phyloP scores from a whole-genome alignment of 176 grass and related monocot species.

The Phoenix dactylifera region DNA sequence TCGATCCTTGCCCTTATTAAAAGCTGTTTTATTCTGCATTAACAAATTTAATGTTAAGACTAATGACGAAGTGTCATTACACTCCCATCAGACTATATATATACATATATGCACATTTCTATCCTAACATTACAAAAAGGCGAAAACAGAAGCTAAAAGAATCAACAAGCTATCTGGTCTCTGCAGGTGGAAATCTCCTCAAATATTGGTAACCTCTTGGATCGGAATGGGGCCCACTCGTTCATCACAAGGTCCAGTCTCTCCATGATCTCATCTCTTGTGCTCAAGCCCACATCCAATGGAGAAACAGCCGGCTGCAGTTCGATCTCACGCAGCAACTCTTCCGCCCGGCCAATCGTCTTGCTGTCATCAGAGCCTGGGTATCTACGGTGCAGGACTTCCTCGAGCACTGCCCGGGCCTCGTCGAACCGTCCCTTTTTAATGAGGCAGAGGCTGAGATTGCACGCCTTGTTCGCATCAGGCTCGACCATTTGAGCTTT shows the following conservation, averaged over 20 bases:
- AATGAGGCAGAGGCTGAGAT: constrained; percentile 67
- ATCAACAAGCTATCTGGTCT: constrained; percentile 85
- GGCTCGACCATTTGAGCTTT: constrained; percentile 74
- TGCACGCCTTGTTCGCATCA: constrained; percentile 77
- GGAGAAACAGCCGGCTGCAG: neutral
- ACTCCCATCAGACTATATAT: too few species aligned
- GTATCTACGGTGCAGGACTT: constrained; percentile 33
- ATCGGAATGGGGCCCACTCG: constrained; percentile 61
- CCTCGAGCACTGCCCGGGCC: constrained; percentile 29
- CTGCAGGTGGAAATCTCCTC: constrained; percentile 68
- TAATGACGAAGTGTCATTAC: too few species aligned
- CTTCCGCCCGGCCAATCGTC: constrained; percentile 37
- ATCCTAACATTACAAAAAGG: neutral
- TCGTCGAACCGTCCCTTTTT: constrained; percentile 49
- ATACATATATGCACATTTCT: neutral
- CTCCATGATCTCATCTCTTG: constrained; percentile 59
- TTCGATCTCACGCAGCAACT: constrained; percentile 45
- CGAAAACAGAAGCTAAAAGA: neutral
- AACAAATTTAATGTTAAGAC: too few species aligned
- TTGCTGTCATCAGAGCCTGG: constrained; percentile 40
- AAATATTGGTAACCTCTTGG: constrained; percentile 83
- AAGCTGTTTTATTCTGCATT: too few species aligned
- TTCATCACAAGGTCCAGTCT: constrained; percentile 52
- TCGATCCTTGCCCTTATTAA: too few species aligned
- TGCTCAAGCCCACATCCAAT: constrained; percentile 22